Conservation (phyloP, 192 early-diverging fungal species). For the Backusella sp. region DNA sequence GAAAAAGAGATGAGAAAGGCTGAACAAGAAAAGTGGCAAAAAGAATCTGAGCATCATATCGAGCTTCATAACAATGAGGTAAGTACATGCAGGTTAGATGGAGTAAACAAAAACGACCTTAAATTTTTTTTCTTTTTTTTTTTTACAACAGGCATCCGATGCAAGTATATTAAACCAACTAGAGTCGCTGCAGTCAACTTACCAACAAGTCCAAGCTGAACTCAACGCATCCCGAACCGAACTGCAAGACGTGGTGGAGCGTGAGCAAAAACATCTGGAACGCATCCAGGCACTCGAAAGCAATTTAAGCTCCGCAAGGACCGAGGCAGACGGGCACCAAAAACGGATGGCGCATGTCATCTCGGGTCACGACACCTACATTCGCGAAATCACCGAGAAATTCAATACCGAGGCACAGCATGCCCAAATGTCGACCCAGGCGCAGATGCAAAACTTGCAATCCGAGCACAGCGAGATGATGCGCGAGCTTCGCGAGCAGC, state of each 20-base stretch:
- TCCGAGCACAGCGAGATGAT: constrained; percentile 10
- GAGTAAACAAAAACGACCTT: neutral
- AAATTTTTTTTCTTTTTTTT: neutral
- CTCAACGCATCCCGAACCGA: neutral
- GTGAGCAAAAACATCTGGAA: neutral
- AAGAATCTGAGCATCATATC: neutral
- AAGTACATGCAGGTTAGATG: neutral
- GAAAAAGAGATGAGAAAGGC: neutral
- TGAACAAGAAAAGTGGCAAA: constrained; percentile 1
- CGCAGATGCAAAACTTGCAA: constrained; percentile 4
- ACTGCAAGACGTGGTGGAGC: neutral
- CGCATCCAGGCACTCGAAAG: neutral
- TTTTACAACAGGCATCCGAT: neutral
- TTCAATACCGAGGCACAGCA: neutral
- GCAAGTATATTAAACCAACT: neutral
- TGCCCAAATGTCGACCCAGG: constrained; percentile 9
- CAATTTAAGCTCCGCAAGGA: neutral
- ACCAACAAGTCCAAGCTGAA: neutral
- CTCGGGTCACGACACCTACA: neutral
- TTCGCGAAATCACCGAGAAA: constrained; percentile 1
- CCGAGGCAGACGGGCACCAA: neutral
- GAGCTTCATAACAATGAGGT: neutral
- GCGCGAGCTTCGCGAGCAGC: constrained; percentile 13
- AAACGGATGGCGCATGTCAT: neutral
- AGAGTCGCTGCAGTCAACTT: neutral